Percentiles rank a stretch among this genome's conserved stretches.
phyloP scores from a whole-genome alignment of 768 basidiomycete species.

The Cyathus striatus region DNA sequence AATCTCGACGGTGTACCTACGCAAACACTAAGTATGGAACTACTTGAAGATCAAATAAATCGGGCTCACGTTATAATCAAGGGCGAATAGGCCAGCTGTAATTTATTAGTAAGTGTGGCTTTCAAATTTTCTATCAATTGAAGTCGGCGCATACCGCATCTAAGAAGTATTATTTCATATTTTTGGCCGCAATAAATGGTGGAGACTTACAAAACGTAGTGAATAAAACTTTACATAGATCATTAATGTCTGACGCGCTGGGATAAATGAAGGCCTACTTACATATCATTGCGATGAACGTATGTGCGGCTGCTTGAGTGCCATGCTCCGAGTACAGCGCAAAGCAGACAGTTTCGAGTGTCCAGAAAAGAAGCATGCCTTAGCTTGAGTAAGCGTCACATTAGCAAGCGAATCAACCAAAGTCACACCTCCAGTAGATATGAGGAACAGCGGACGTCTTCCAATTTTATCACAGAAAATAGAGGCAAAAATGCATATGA shows the following conservation, averaged over 20 bases:
- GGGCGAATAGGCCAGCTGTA: not conserved
- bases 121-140: not conserved
- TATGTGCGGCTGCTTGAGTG: conserved; percentile 37
- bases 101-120: not conserved
- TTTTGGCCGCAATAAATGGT: not conserved
- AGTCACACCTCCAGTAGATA: conserved; percentile 32
- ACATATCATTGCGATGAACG: conserved; percentile 46
- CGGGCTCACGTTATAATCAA: not conserved
- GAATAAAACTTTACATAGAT: not conserved
- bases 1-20: conserved; percentile 13
- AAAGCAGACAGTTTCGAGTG: conserved; percentile 51
- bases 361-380: conserved; percentile 54
- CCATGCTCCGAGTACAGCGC: conserved; percentile 28
- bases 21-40: not conserved
- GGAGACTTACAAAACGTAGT: conserved; percentile 1
- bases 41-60: not conserved
- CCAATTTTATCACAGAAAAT: conserved; percentile 47
- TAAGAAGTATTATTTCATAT: not conserved
- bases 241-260: too few species aligned
- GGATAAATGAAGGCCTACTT: too few species aligned
- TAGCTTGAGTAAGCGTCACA: conserved; percentile 7
- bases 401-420: conserved; percentile 1
- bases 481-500: conserved; percentile 44
- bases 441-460: conserved; percentile 44
- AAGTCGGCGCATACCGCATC: not conserved